Evolutionary conservation across 2,329 filamentous ascomycete species (phyloP).

Genomic region (Aspergillus piperis): DNA sequence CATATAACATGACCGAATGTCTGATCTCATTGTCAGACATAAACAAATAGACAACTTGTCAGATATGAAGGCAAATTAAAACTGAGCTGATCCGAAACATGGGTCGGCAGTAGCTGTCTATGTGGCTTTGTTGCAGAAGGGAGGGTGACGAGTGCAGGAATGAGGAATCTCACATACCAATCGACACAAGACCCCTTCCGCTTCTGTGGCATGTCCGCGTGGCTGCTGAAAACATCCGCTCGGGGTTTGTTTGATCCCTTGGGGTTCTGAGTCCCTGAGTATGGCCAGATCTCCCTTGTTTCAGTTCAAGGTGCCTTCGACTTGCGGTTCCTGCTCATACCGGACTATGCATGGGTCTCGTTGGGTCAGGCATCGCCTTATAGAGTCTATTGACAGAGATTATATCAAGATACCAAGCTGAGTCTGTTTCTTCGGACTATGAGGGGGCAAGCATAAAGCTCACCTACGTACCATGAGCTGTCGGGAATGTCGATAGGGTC

Average conservation of each 20-base stretch:
- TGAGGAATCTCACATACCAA: slow-evolving; percentile 1
- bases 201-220: background rate
- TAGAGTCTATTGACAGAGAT: background rate
- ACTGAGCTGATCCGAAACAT: background rate
- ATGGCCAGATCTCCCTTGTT: background rate
- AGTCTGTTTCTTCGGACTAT: background rate
- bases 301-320: background rate
- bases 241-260: background rate
- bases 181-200: background rate
- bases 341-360: background rate
- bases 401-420: background rate
- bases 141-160: background rate
- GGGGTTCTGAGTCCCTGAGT: background rate
- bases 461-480: background rate
- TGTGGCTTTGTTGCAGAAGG: background rate
- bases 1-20: background rate
- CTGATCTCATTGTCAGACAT: background rate
- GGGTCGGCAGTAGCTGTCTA: background rate
- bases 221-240: background rate
- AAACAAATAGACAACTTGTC: background rate
- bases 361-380: background rate
- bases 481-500: background rate
- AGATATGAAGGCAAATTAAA: background rate
- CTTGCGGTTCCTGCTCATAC: background rate
- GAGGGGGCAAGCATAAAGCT: too few relatives aligned